Conservation (phyloP, 208 protist genomes). For the Leishmania tarentolae region DNA sequence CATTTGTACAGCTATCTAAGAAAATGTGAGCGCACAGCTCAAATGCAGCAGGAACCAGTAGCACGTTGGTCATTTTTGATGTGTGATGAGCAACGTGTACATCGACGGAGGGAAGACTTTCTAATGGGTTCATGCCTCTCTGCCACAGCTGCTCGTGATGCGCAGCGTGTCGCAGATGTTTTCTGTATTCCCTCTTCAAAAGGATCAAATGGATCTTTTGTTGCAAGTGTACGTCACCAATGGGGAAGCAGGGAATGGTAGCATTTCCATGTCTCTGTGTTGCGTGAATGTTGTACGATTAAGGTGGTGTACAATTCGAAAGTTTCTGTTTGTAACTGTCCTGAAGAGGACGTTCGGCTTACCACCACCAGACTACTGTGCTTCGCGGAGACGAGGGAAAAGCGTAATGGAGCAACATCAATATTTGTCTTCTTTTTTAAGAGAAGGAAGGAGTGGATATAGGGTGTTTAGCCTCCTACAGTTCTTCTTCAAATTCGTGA, state of each 20-base stretch:
- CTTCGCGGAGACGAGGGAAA: constrained; percentile 27
- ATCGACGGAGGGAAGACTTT: constrained; percentile 59
- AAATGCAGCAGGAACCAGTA: constrained; percentile 45
- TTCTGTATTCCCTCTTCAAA: constrained; percentile 40
- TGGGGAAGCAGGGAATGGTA: constrained; percentile 18
- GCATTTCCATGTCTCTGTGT: constrained; percentile 44
- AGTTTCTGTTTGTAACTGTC: constrained; percentile 52
- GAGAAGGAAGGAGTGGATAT: constrained; percentile 66
- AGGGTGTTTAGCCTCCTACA: constrained; percentile 52
- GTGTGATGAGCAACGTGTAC: constrained; percentile 36
- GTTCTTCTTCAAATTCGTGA: constrained; percentile 64
- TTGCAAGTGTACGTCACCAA: constrained; percentile 28
- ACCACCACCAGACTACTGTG: constrained; percentile 42
- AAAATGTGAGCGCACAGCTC: constrained; percentile 39
- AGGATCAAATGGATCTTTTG: constrained; percentile 49
- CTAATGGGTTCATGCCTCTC: constrained; percentile 31
- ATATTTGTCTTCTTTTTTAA: constrained; percentile 61
- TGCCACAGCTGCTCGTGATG: constrained; percentile 44
- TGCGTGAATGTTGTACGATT: constrained; percentile 54
- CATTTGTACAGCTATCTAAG: constrained; percentile 45
- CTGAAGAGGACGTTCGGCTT: constrained; percentile 42
- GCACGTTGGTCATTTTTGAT: constrained; percentile 50
- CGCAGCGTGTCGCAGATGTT: constrained; percentile 47
- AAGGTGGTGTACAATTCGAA: constrained; percentile 44
- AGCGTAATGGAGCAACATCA: constrained; percentile 20